A percentile compares a stretch with the other conserved stretches of the same genome.
Conservation (phyloP, 2,329 filamentous ascomycete genomes). For the Fusarium luffae region DNA sequence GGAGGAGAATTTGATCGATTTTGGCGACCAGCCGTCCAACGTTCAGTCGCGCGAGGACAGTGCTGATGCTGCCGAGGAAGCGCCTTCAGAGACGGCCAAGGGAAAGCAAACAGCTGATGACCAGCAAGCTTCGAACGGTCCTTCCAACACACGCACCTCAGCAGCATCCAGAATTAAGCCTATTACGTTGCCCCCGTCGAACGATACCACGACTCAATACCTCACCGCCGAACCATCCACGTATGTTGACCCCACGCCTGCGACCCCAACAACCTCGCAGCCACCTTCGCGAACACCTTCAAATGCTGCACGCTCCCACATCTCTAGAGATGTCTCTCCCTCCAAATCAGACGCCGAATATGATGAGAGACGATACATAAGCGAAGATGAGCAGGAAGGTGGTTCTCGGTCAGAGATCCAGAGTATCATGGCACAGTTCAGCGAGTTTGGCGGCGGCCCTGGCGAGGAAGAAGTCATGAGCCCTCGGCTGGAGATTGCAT, state of each 20-base stretch:
- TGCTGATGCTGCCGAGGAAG: conserved; percentile 11
- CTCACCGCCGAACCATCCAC: conserved; percentile 59
- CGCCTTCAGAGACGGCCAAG: conserved; percentile 32
- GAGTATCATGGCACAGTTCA: conserved; percentile 97
- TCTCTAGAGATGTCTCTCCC: conserved; percentile 60
- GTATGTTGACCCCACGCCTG: conserved; percentile 69
- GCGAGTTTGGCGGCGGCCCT: conserved; percentile 76
- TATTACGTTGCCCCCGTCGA: conserved; percentile 51
- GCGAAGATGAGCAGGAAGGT: conserved; percentile 73
- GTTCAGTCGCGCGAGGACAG: conserved; percentile 7
- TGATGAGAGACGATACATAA: conserved; percentile 67
- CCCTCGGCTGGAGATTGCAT: conserved; percentile 83
- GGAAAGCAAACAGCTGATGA: conserved; percentile 42
- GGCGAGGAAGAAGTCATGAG: conserved; percentile 91
- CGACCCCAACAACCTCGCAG: conserved; percentile 65
- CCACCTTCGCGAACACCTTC: conserved; percentile 70
- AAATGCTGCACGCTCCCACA: conserved; percentile 61
- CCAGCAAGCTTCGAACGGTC: conserved; percentile 22
- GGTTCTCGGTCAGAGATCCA: conserved; percentile 88
- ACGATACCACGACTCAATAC: conserved; percentile 54
- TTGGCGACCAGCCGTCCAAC: conserved; percentile 27
- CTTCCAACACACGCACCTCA: conserved; percentile 54
- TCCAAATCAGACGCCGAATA: conserved; percentile 64
- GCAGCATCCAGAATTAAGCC: conserved; percentile 64
- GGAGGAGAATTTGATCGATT: conserved; percentile 39